phyloP scores from a whole-genome alignment of 2,329 filamentous ascomycete species.

The Fusarium sp. region DNA sequence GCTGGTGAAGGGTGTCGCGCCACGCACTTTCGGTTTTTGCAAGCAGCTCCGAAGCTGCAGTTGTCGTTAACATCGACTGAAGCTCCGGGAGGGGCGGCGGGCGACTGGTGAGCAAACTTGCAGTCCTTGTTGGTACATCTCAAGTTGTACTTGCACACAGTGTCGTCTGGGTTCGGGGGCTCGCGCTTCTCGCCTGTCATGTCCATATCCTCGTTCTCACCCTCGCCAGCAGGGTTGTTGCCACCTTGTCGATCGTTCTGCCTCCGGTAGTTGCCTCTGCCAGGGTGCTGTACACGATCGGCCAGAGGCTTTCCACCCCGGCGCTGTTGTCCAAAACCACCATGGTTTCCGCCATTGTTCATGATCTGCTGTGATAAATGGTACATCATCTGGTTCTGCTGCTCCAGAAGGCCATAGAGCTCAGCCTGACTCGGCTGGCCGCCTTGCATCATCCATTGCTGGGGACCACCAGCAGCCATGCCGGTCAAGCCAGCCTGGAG shows the following conservation, averaged over 20 bases:
- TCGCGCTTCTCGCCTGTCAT: constrained; percentile 64
- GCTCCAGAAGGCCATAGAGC: constrained; percentile 82
- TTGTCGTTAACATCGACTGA: constrained; percentile 81
- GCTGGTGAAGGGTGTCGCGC: constrained; percentile 93
- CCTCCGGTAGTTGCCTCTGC: constrained; percentile 62
- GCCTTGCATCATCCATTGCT: constrained; percentile 60
- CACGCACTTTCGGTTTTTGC: constrained; percentile 95
- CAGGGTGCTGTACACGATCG: constrained; percentile 72
- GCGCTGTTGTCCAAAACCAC: constrained; percentile 46
- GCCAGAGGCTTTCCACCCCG: constrained; percentile 71
- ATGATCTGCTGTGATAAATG: constrained; percentile 73
- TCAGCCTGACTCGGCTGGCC: constrained; percentile 60
- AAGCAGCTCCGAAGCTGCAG: constrained; percentile 87
- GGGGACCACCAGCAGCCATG: constrained; percentile 50
- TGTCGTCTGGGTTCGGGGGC: constrained; percentile 68
- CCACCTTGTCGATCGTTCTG: constrained; percentile 51
- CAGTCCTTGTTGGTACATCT: constrained; percentile 89
- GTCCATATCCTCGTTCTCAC: constrained; percentile 69
- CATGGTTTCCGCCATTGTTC: constrained; percentile 61
- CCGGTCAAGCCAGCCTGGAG: constrained; percentile 62
- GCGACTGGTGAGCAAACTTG: constrained; percentile 93
- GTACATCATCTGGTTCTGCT: constrained; percentile 87
- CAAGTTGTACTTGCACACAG: constrained; percentile 88
- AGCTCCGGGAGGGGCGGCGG: constrained; percentile 80
- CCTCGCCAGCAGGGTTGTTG: constrained; percentile 51